Percentiles rank a stretch among this genome's conserved stretches.
phyloP scores from a whole-genome alignment of 2,329 filamentous ascomycete species.

The Bertia moriformis region DNA sequence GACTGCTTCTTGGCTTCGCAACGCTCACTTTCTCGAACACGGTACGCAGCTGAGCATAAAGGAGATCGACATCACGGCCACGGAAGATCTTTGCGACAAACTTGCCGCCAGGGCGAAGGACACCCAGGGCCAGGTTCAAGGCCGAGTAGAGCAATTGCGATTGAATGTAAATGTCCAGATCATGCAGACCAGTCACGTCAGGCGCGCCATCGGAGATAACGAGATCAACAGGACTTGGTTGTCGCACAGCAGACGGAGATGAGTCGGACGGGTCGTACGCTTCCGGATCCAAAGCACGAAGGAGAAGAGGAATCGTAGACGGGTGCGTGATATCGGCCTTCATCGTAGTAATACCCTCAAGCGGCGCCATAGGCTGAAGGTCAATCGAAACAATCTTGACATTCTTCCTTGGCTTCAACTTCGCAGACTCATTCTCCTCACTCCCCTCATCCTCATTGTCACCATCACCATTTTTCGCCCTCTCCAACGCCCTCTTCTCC shows the following conservation, averaged over 20 bases:
- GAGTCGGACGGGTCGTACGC: not conserved
- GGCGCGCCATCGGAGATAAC: conserved; percentile 63
- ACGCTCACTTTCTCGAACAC: conserved; percentile 55
- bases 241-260: not conserved
- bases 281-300: conserved; percentile 51
- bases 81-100: conserved; percentile 68
- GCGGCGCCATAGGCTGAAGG: conserved; percentile 59
- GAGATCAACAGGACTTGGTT: conserved; percentile 47
- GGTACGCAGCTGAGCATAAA: conserved; percentile 56
- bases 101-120: conserved; percentile 56
- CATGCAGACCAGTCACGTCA: conserved; percentile 62
- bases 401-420: conserved; percentile 26
- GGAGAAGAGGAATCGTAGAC: conserved; percentile 53
- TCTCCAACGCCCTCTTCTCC: conserved; percentile 19
- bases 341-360: conserved; percentile 57
- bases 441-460: conserved; percentile 8
- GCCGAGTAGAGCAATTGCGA: conserved; percentile 60
- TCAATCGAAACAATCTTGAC: conserved; percentile 64
- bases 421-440: conserved; percentile 10
- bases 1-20: conserved; percentile 56
- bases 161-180: conserved; percentile 65
- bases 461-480: conserved; percentile 6
- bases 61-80: conserved; percentile 54
- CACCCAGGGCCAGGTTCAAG: conserved; percentile 56
- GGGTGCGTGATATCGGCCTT: conserved; percentile 66